phyloP scores from a whole-genome alignment of 2,329 filamentous ascomycete species.

The Rhinocladiella similis region DNA sequence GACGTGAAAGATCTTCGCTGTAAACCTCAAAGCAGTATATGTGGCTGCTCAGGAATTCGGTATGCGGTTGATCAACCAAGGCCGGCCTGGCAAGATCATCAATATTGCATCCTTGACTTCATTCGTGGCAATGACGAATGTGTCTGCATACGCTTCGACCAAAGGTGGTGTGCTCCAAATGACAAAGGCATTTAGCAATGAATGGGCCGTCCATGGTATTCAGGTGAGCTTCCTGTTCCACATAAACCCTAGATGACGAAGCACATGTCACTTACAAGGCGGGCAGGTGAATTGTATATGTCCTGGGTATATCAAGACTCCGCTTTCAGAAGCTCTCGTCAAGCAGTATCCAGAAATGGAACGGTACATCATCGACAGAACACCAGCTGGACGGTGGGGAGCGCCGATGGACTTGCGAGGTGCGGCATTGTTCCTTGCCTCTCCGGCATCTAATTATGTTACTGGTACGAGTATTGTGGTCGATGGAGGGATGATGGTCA shows the following conservation, averaged over 20 bases:
- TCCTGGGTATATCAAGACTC: constrained; percentile 71
- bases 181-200: constrained; percentile 81
- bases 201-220: constrained; percentile 76
- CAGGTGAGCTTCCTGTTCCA: constrained; percentile 74
- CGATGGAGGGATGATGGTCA: constrained; percentile 80
- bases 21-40: constrained; percentile 82
- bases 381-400: constrained; percentile 83
- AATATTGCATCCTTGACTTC: constrained; percentile 79
- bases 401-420: constrained; percentile 86
- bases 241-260: background rate
- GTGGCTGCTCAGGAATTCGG: constrained; percentile 73
- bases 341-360: constrained; percentile 69
- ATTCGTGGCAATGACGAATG: constrained; percentile 83
- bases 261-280: background rate
- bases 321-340: constrained; percentile 81
- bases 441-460: constrained; percentile 74
- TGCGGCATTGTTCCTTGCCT: constrained; percentile 73
- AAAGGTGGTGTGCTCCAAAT: constrained; percentile 84
- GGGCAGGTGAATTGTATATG: constrained; percentile 12
- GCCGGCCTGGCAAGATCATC: constrained; percentile 58
- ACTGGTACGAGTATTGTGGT: constrained; percentile 80
- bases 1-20: constrained; percentile 63
- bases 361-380: constrained; percentile 72
- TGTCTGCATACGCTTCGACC: constrained; percentile 80
- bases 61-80: constrained; percentile 65